A percentile compares a stretch with the other conserved stretches of the same genome.
These are phyloP conservation scores for Salix udensis DNA, from an alignment of 345 rosid species.

Conservation along the genomic window DNA sequence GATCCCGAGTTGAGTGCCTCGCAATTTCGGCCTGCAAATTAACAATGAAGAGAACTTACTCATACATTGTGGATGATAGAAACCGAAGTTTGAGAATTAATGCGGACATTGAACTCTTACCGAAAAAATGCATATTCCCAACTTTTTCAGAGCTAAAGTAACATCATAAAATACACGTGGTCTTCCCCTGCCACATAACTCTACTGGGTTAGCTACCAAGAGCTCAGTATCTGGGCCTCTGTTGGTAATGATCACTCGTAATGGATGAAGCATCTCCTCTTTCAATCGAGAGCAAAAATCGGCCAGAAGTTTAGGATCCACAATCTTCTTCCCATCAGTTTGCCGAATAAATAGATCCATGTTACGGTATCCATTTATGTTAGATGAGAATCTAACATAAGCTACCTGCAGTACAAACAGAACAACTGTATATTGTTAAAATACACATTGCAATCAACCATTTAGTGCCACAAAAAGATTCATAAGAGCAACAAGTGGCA, in stretches of 20 bases:
- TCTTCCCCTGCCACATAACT: slow-evolving; percentile 27
- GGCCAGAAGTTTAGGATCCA: slow-evolving; percentile 20
- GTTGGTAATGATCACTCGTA: slow-evolving; percentile 23
- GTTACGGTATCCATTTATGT: slow-evolving; percentile 15
- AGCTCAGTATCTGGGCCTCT: slow-evolving; percentile 32
- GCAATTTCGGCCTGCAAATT: slow-evolving; percentile 23
- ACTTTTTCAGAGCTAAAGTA: slow-evolving; percentile 18
- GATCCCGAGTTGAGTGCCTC: slow-evolving; percentile 21
- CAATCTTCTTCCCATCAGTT: slow-evolving; percentile 19
- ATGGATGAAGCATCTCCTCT: slow-evolving; percentile 29
- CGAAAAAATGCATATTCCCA: slow-evolving; percentile 27
- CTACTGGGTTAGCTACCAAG: slow-evolving; percentile 31
- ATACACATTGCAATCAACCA: slow-evolving; percentile 1
- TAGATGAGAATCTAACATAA: slow-evolving; percentile 23
- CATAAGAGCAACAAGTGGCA: background rate
- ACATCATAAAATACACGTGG: slow-evolving; percentile 30
- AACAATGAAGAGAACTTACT: background rate
- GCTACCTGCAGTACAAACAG: slow-evolving; percentile 16
- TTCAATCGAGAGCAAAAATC: slow-evolving; percentile 19
- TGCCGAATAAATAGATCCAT: slow-evolving; percentile 28
- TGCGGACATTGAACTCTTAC: slow-evolving; percentile 1
- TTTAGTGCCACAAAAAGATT: background rate
- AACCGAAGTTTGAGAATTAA: background rate
- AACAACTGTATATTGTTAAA: slow-evolving; percentile 3
- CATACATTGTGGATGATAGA: background rate